Evolutionary conservation across 2,329 filamentous ascomycete genomes (phyloP).

Genomic region (Zarea fungicola): DNA sequence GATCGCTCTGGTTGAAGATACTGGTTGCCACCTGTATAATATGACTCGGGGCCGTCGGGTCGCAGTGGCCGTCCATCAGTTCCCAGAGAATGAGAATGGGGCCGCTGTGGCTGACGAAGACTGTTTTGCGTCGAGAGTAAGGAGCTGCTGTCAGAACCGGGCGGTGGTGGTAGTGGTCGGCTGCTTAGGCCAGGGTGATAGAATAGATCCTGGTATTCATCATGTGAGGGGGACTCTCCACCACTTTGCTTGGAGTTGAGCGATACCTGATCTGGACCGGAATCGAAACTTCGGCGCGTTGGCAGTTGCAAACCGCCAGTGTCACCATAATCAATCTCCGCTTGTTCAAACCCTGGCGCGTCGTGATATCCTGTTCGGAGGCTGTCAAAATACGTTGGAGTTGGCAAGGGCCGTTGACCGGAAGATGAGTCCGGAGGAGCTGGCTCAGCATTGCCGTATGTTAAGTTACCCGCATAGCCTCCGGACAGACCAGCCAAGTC

Average conservation of each 20-base stretch:
- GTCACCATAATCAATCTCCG: slow-evolving; percentile 77
- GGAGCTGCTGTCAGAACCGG: slow-evolving; percentile 56
- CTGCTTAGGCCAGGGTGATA: slow-evolving; percentile 77
- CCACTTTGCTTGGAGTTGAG: slow-evolving; percentile 51
- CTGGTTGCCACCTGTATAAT: slow-evolving; percentile 34
- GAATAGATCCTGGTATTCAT: slow-evolving; percentile 84
- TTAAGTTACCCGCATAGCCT: slow-evolving; percentile 53
- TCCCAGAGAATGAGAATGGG: slow-evolving; percentile 46
- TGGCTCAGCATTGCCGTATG: slow-evolving; percentile 44
- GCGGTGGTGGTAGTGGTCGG: slow-evolving; percentile 60
- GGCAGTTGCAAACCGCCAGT: slow-evolving; percentile 86
- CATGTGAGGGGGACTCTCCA: slow-evolving; percentile 61
- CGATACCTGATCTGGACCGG: slow-evolving; percentile 73
- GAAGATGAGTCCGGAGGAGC: slow-evolving; percentile 33
- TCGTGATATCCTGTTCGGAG: slow-evolving; percentile 24
- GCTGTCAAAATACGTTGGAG: slow-evolving; percentile 31
- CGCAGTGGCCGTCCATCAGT: slow-evolving; percentile 37
- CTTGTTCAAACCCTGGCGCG: slow-evolving; percentile 46
- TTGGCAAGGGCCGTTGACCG: slow-evolving; percentile 42
- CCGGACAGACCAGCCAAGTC: slow-evolving; percentile 73
- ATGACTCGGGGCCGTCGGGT: slow-evolving; percentile 44
- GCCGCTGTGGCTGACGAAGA: slow-evolving; percentile 38
- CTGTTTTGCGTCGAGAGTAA: slow-evolving; percentile 41
- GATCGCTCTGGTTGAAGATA: slow-evolving; percentile 58
- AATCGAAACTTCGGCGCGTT: slow-evolving; percentile 79